A percentile compares a stretch with the other conserved stretches of the same genome.
These are phyloP conservation scores for Aphanocladium album DNA, from an alignment of 2,329 filamentous ascomycete species.

Conservation along the genomic window DNA sequence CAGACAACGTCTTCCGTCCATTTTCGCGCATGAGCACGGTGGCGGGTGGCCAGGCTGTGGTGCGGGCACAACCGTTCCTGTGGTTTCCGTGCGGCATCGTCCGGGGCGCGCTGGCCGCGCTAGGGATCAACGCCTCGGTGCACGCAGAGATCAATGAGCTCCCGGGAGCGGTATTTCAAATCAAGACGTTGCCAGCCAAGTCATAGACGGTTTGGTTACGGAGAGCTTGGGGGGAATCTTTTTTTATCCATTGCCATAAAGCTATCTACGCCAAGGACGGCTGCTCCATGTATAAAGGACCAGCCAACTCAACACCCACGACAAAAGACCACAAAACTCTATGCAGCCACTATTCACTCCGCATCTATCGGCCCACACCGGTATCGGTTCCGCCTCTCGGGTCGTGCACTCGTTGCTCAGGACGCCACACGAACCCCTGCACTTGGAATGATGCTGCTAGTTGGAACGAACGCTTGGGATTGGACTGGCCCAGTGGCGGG, in stretches of 20 bases:
- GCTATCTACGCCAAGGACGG: not conserved
- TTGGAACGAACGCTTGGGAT: not conserved
- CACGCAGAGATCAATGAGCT: constrained; percentile 86
- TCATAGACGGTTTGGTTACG: constrained; percentile 35
- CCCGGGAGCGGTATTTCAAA: constrained; percentile 89
- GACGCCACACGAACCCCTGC: not conserved
- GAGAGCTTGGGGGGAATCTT: constrained; percentile 3
- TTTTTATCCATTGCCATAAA: not conserved
- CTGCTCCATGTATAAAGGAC: not conserved
- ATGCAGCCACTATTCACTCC: not conserved
- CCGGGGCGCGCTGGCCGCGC: constrained; percentile 80
- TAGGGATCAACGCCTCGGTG: constrained; percentile 87
- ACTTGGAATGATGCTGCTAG: not conserved
- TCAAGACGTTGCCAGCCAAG: constrained; percentile 73
- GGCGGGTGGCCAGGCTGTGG: constrained; percentile 64
- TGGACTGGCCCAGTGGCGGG: not conserved
- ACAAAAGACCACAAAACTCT: not conserved
- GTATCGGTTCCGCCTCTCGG: not conserved
- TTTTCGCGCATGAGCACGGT: constrained; percentile 87
- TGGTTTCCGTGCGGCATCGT: constrained; percentile 96
- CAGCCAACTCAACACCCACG: not conserved
- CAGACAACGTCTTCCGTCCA: constrained; percentile 86
- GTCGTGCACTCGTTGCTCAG: not conserved
- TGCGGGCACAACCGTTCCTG: constrained; percentile 80
- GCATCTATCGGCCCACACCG: not conserved